Evolutionary conservation across 106 monocot genomes (phyloP).

Genomic region (Platanthera guangdongensis): DNA sequence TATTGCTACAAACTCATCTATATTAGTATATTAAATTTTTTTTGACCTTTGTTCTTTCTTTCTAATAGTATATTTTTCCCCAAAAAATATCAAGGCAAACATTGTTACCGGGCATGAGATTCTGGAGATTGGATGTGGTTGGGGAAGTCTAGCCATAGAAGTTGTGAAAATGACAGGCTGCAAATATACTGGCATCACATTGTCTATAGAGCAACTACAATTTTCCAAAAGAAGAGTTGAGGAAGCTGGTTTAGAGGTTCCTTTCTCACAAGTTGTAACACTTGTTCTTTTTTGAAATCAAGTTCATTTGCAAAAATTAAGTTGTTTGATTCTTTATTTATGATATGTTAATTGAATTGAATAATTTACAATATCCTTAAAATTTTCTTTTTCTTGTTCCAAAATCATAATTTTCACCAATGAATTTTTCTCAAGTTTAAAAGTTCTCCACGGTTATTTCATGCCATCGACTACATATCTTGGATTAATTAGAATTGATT

Average conservation of each 20-base stretch:
- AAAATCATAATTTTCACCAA: not conserved
- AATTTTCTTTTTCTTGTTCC: not conserved
- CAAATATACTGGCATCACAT: slow-evolving; percentile 87
- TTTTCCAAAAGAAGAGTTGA: slow-evolving; percentile 49
- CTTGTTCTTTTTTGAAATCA: not conserved
- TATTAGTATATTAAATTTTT: not conserved
- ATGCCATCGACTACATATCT: too few relatives aligned
- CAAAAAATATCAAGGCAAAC: slow-evolving; percentile 47
- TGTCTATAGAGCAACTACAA: slow-evolving; percentile 83
- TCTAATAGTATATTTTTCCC: not conserved
- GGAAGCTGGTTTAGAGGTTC: slow-evolving; percentile 84
- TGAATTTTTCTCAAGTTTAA: not conserved
- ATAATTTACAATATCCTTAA: not conserved
- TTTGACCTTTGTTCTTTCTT: not conserved
- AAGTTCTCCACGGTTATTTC: not conserved
- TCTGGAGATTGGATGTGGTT: slow-evolving; percentile 90
- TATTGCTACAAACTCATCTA: slow-evolving; percentile 8
- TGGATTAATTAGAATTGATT: too few relatives aligned
- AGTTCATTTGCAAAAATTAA: not conserved
- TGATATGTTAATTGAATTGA: not conserved
- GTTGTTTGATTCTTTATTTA: not conserved
- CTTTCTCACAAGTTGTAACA: not conserved
- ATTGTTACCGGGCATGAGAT: slow-evolving; percentile 63
- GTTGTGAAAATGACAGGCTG: slow-evolving; percentile 75
- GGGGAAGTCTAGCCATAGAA: slow-evolving; percentile 83